Percentiles rank a stretch among this genome's conserved stretches.
These are phyloP conservation scores for Cylindrotheca fusiformis DNA, from an alignment of 108 stramenopile species.

Conservation along the genomic window DNA sequence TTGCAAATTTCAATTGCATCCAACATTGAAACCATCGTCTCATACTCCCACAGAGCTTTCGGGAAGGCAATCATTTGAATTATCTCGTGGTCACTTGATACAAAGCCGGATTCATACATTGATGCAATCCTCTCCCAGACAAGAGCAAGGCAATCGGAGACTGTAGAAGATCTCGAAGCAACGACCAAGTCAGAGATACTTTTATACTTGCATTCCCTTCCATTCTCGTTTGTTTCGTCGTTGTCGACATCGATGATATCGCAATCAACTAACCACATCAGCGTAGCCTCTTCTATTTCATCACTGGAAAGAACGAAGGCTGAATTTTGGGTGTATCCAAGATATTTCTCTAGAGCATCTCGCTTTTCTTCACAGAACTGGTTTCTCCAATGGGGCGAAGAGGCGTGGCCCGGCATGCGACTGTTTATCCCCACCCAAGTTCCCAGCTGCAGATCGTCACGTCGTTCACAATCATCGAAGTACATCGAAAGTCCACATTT, in stretches of 20 bases:
- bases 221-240: neutral
- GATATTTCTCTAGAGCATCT: slow-evolving; percentile 13
- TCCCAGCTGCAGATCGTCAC: neutral
- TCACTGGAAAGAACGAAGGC: slow-evolving; percentile 8
- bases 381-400: too few relatives aligned
- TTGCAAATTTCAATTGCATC: slow-evolving; percentile 16
- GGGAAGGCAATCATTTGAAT: slow-evolving; percentile 27
- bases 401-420: slow-evolving; percentile 8
- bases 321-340: slow-evolving; percentile 17
- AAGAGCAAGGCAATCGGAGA: slow-evolving; percentile 9
- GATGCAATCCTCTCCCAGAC: slow-evolving; percentile 22
- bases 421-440: neutral
- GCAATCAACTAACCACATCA: slow-evolving; percentile 18
- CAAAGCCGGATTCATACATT: too few relatives aligned
- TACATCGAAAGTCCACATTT: too few relatives aligned
- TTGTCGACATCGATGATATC: slow-evolving; percentile 6
- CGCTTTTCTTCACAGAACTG: slow-evolving; percentile 16
- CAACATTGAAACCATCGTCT: slow-evolving; percentile 20
- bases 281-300: slow-evolving; percentile 22
- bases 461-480: slow-evolving; percentile 29
- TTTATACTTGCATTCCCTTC: slow-evolving; percentile 4
- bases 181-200: slow-evolving; percentile 19
- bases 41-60: slow-evolving; percentile 22
- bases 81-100: too few relatives aligned
- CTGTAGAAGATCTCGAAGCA: slow-evolving; percentile 12